Conservation (phyloP, 768 basidiomycete species). For the Mycena amicta region DNA sequence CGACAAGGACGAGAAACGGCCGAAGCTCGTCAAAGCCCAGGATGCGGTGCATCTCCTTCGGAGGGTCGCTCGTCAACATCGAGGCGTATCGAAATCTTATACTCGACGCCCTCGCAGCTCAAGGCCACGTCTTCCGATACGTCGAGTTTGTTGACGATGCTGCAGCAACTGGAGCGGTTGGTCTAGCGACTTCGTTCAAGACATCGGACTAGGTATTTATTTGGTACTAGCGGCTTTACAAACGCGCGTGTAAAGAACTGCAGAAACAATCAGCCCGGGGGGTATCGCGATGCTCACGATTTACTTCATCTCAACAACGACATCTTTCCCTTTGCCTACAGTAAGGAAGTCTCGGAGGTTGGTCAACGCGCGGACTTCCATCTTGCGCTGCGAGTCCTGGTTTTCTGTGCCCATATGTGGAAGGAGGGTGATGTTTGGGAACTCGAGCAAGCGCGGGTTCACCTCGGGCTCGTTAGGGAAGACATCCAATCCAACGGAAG, state of each 20-base stretch:
- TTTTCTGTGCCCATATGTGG: constrained; percentile 94
- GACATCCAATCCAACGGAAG: constrained; percentile 82
- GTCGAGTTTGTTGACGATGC: constrained; percentile 74
- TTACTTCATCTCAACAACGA: constrained; percentile 58
- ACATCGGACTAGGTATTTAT: no score
- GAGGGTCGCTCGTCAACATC: constrained; percentile 75
- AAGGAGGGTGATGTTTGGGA: constrained; percentile 80
- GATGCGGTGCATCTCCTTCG: constrained; percentile 72
- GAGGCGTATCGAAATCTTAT: constrained; percentile 58
- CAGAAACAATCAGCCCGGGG: not conserved
- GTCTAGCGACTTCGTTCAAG: constrained; percentile 42
- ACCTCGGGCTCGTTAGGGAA: constrained; percentile 84
- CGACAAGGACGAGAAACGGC: constrained; percentile 33
- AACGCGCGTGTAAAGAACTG: not conserved
- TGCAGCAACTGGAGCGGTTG: constrained; percentile 62
- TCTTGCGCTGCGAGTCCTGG: constrained; percentile 74
- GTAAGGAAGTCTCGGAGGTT: constrained; percentile 75
- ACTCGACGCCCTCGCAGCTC: constrained; percentile 54
- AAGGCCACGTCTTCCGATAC: constrained; percentile 65
- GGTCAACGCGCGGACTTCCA: constrained; percentile 84
- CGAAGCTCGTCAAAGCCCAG: constrained; percentile 48
- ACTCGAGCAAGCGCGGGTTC: constrained; percentile 77
- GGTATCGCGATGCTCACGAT: not conserved
- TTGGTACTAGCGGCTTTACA: no score
- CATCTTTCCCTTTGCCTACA: constrained; percentile 63